Evolutionary conservation across 2,329 filamentous ascomycete species (phyloP), one percentile per base, ranked within the genome.

Genomic region (Alternaria angustiovoidea): DNA sequence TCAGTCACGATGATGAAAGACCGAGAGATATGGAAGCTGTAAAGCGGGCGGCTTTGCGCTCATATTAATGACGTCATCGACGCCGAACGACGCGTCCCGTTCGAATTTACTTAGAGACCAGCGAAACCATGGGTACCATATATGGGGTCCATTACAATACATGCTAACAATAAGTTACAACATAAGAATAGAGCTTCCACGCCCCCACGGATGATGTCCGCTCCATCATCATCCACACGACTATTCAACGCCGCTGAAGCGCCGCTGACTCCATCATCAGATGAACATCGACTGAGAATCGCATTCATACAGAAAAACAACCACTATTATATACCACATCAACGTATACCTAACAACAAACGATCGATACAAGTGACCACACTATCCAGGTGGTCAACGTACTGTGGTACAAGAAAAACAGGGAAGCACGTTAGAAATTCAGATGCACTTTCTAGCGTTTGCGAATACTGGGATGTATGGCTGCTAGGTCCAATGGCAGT

Each of bases 101-200:
- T 11, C 28, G 28, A 9, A 30, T 30, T 2, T 26, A 20, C 14
- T 22, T 3, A 7, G 8, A 38, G 8, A n/a, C 4, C 11, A 11
- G 7, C 26, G 28, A 2, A 18, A 7, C 2, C 18, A 32, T 24
- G 6, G 8, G n/a, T 16, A 7, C 16, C 14, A 11, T 30, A 8
- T 43, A 24, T 16, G 14, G 9, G 24, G 16, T 47, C 32, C 1
- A 47, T 18, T 39, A 30, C 8, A 47, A 20, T 39, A 47, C 41
- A n/a, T 9, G 36, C 34, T 51, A 54, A 42, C n/a, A 47, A 54
- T 54, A 54, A 12, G 11, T 20, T 24, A 51, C 22, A 49, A 18
- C 9, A 44, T 44, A 44, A 32, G n/a, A 18, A 59, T 44, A 47
- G 28, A 48, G 28, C 30, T 51, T 6, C 44, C n/a, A 55, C 39